These are phyloP conservation scores for Penicillium glabrum DNA, from an alignment of 2,329 filamentous ascomycete genomes.

Conservation along the genomic window DNA sequence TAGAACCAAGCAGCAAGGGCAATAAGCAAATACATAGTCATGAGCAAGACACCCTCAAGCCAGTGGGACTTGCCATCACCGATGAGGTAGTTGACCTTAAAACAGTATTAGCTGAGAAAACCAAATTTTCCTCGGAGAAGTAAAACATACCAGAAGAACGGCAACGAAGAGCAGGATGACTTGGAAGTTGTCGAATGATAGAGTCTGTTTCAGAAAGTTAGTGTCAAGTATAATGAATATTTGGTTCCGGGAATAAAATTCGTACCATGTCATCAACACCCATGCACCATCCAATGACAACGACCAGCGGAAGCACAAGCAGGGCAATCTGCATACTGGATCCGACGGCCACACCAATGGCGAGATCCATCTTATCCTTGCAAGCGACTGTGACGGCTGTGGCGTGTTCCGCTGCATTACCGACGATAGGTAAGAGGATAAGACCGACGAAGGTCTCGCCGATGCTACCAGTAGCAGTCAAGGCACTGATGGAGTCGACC, in stretches of 20 bases:
- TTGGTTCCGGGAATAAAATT: not conserved
- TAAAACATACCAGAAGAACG: constrained; percentile 42
- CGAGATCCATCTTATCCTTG: constrained; percentile 69
- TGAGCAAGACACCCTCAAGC: constrained; percentile 62
- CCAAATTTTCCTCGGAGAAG: not conserved
- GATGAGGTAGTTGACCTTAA: constrained; percentile 62
- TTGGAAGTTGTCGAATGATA: constrained; percentile 87
- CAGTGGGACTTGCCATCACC: constrained; percentile 59
- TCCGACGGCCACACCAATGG: constrained; percentile 66
- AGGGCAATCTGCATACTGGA: constrained; percentile 66
- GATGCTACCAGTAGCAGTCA: constrained; percentile 50
- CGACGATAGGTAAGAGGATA: constrained; percentile 65
- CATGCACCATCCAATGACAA: constrained; percentile 62
- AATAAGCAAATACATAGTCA: constrained; percentile 63
- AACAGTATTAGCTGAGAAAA: constrained; percentile 5
- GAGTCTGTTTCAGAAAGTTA: constrained; percentile 45
- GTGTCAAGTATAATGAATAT: not conserved
- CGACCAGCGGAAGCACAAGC: constrained; percentile 60
- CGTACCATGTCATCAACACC: constrained; percentile 59
- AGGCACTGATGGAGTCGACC: constrained; percentile 56
- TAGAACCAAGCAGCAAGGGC: constrained; percentile 58
- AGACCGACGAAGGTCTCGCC: constrained; percentile 63
- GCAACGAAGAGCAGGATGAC: constrained; percentile 64
- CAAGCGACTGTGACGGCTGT: constrained; percentile 62
- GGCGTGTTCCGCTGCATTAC: constrained; percentile 66